Evolutionary conservation across 257 asterid species (phyloP).

Genomic region (Ilex aquifolium): DNA sequence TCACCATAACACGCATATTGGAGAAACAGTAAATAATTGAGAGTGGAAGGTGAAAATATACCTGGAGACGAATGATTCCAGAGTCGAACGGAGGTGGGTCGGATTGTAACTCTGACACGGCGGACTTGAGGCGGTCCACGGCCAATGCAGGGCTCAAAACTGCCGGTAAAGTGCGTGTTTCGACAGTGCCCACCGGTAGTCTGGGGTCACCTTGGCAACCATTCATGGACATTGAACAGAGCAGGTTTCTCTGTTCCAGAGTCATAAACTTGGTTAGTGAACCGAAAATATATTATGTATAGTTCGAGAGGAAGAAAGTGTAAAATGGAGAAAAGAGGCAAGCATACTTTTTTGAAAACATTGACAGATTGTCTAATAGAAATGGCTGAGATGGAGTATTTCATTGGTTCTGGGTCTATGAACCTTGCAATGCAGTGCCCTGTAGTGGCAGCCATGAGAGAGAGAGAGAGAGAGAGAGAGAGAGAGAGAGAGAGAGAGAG

Average conservation of each 20-base stretch:
- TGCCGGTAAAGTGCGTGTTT: conserved; percentile 52
- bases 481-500: conserved; percentile 4
- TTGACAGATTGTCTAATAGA: conserved; percentile 34
- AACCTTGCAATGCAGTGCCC: conserved; percentile 33
- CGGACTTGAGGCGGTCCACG: conserved; percentile 53
- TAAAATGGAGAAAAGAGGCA: conserved; percentile 3
- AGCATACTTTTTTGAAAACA: conserved; percentile 35
- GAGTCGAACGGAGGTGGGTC: conserved; percentile 37
- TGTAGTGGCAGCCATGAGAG: conserved; percentile 27
- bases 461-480: too few relatives aligned
- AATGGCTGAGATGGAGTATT: conserved; percentile 27
- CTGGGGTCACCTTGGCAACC: conserved; percentile 60
- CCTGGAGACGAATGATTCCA: conserved; percentile 86
- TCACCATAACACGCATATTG: neutral
- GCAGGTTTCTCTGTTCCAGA: conserved; percentile 35
- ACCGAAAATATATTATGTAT: neutral
- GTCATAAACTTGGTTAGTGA: neutral
- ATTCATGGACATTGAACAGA: conserved; percentile 53
- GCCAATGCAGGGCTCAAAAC: conserved; percentile 49
- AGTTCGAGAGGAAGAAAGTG: neutral
- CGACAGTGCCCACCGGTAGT: conserved; percentile 53
- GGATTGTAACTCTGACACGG: conserved; percentile 46
- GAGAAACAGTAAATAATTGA: neutral
- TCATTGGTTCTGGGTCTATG: conserved; percentile 39
- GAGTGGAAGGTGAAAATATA: conserved; percentile 3